phyloP scores from a whole-genome alignment of 75 land plant species.

The Pseudotsuga menziesii region DNA sequence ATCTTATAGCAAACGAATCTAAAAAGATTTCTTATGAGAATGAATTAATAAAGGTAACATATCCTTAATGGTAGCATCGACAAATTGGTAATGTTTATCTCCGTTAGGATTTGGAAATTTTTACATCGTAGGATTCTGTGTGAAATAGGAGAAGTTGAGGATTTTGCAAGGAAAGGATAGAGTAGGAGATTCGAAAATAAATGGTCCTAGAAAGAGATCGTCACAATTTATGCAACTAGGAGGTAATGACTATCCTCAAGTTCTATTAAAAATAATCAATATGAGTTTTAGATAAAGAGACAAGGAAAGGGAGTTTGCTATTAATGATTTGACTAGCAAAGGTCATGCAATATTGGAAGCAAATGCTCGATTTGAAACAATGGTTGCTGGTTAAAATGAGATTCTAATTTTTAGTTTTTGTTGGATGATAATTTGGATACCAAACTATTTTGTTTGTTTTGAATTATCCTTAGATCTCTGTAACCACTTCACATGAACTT shows the following conservation, averaged over 20 bases:
- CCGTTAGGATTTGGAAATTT: not conserved
- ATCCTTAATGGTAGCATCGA: not conserved
- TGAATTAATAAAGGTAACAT: constrained; percentile 14
- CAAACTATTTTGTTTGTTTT: not conserved
- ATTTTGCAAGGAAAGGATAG: not conserved
- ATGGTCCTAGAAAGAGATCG: not conserved
- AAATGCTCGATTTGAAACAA: not conserved
- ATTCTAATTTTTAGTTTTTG: not conserved
- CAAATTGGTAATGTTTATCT: not conserved
- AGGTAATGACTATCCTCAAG: not conserved
- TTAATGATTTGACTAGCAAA: not conserved
- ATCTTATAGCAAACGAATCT: constrained; percentile 8
- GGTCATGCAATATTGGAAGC: not conserved
- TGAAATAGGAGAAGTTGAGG: not conserved
- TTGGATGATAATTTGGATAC: not conserved
- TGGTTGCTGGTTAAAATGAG: not conserved
- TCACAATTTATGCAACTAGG: not conserved
- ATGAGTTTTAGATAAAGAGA: not conserved
- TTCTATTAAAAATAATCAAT: not conserved
- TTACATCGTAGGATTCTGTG: constrained; percentile 1
- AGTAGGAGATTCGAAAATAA: not conserved
- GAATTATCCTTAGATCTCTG: not conserved
- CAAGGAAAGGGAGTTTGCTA: not conserved
- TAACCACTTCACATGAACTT: not conserved
- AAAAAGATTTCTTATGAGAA: constrained; percentile 16